These are phyloP conservation scores for Debaryomyces tyrocola DNA, from an alignment of 805 yeast species.

Conservation along the genomic window DNA sequence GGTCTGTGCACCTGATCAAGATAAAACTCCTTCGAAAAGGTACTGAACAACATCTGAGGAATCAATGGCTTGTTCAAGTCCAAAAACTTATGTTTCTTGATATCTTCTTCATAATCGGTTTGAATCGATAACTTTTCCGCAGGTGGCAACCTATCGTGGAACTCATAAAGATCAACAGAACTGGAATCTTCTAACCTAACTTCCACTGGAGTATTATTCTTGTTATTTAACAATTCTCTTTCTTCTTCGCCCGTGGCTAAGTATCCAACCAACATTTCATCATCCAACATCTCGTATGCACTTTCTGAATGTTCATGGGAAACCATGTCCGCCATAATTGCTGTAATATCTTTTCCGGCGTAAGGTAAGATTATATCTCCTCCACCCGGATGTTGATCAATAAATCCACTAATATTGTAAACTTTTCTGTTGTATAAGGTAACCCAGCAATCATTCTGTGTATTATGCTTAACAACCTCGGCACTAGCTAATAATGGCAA, in stretches of 20 bases:
- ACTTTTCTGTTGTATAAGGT: constrained; percentile 76
- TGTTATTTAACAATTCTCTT: constrained; percentile 62
- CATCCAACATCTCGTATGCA: constrained; percentile 85
- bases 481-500: constrained; percentile 62
- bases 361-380: constrained; percentile 54
- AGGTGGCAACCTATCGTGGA: constrained; percentile 65
- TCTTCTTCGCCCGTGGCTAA: constrained; percentile 82
- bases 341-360: constrained; percentile 66
- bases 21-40: constrained; percentile 84
- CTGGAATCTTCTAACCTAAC: constrained; percentile 39
- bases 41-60: constrained; percentile 72
- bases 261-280: constrained; percentile 75
- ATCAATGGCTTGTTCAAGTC: constrained; percentile 83
- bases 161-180: constrained; percentile 34
- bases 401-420: constrained; percentile 75
- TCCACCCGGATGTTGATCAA: constrained; percentile 76
- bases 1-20: constrained; percentile 97
- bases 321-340: constrained; percentile 68
- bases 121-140: constrained; percentile 71
- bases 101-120: constrained; percentile 77
- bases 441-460: constrained; percentile 70
- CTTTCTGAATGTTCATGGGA: constrained; percentile 81
- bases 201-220: constrained; percentile 57
- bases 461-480: constrained; percentile 55
- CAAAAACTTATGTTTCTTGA: constrained; percentile 74